Conservation (phyloP, 140 eudicot genomes). For the Flaveria floridana region DNA sequence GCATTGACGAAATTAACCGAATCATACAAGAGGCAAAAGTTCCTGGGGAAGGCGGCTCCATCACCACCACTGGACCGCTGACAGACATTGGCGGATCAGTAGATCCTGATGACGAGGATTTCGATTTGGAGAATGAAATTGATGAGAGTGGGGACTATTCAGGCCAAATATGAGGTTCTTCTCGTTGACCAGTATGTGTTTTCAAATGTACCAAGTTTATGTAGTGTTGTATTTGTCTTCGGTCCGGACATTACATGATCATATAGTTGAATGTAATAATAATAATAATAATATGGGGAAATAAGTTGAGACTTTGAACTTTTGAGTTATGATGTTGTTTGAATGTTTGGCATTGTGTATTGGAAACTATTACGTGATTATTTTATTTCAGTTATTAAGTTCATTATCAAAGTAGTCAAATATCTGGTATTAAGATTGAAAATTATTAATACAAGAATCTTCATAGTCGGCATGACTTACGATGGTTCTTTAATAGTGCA, state of each 20-base stretch:
- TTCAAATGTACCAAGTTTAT: slow-evolving; percentile 29
- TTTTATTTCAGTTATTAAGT: neutral
- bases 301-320: slow-evolving; percentile 25
- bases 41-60: slow-evolving; percentile 42
- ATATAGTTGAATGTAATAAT: neutral
- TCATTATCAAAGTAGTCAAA: neutral
- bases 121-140: slow-evolving; percentile 61
- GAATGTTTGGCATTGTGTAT: neutral
- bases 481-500: neutral
- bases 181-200: slow-evolving; percentile 10
- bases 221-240: slow-evolving; percentile 21
- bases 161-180: slow-evolving; percentile 19
- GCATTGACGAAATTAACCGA: slow-evolving; percentile 60
- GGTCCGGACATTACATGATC: slow-evolving; percentile 11
- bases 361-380: neutral
- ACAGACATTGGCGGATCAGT: slow-evolving; percentile 36
- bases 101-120: slow-evolving; percentile 50
- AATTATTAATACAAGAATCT: too few species aligned
- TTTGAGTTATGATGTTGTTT: neutral
- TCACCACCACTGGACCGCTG: slow-evolving; percentile 24
- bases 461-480: too few species aligned
- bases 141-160: slow-evolving; percentile 58
- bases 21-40: slow-evolving; percentile 69
- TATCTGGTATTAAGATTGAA: too few species aligned
- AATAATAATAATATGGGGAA: slow-evolving; percentile 16